Conservation (phyloP, 2,329 filamentous ascomycete species). For the Torrubiella hemipterigena region DNA sequence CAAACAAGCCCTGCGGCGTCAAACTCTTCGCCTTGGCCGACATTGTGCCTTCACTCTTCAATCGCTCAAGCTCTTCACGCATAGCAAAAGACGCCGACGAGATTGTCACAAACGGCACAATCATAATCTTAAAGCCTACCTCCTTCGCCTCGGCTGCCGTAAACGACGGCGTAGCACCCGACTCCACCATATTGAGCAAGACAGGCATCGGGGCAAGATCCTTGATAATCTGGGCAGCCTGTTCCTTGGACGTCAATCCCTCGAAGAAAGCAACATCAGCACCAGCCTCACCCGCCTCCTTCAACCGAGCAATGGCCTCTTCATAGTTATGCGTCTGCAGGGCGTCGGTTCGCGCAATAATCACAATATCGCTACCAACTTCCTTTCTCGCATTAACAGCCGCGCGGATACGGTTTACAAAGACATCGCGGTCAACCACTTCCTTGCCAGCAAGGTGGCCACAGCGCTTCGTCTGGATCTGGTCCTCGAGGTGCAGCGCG, state of each 20-base stretch:
- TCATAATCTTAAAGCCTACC: background rate
- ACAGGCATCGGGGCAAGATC: background rate
- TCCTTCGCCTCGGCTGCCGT: background rate
- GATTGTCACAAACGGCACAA: constrained; percentile 24
- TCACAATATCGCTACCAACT: background rate
- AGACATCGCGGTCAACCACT: background rate
- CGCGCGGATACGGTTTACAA: background rate
- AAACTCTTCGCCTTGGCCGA: background rate
- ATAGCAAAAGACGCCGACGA: constrained; percentile 33
- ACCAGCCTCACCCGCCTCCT: background rate
- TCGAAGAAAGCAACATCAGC: background rate
- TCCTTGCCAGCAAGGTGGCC: background rate
- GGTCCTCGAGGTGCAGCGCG: background rate
- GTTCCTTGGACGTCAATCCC: background rate
- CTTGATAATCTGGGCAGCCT: background rate
- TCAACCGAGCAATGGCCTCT: background rate
- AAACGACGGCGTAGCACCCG: background rate
- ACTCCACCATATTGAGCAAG: background rate
- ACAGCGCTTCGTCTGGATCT: background rate
- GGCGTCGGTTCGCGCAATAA: background rate
- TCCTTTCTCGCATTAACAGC: background rate
- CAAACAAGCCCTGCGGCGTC: background rate
- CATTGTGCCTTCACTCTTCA: constrained; percentile 18
- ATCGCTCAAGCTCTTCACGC: constrained; percentile 18
- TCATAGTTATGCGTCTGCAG: background rate